Percentiles rank a stretch among this genome's conserved stretches.
Conservation (phyloP, 1,284 basidiomycete genomes). For the Moniliella sp. region DNA sequence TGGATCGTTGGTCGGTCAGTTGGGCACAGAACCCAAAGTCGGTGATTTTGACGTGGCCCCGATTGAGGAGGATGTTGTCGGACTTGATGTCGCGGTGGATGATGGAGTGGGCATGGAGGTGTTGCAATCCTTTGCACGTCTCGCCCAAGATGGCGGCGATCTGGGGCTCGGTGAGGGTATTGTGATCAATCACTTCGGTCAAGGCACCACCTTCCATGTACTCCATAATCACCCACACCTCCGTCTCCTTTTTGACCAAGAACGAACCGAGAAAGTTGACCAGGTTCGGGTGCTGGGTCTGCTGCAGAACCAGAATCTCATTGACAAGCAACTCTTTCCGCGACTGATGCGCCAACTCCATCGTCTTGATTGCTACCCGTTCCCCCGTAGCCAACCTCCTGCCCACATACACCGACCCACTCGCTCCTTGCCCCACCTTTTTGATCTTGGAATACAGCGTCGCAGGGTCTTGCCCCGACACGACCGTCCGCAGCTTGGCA, state of each 20-base stretch:
- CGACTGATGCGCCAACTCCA: conserved; percentile 86
- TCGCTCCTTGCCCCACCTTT: conserved; percentile 93
- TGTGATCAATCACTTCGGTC: conserved; percentile 94
- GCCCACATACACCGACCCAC: conserved; percentile 96
- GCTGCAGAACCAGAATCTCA: conserved; percentile 96
- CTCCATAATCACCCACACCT: conserved; percentile 99
- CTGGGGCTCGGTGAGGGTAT: conserved; percentile 45
- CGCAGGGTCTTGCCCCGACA: conserved; percentile 67
- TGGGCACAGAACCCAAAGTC: conserved; percentile 38
- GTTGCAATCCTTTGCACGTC: conserved; percentile 9
- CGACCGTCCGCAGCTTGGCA: conserved; percentile 79
- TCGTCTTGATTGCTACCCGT: conserved; percentile 96
- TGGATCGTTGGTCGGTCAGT: too few species aligned
- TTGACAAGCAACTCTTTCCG: conserved; percentile 94
- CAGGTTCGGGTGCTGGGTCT: conserved; percentile 91
- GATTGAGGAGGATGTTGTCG: conserved; percentile 17
- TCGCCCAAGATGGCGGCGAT: conserved; percentile 19
- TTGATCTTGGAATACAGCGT: conserved; percentile 82
- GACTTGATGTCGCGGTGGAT: conserved; percentile 17
- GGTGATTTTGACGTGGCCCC: conserved; percentile 15
- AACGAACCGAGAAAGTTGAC: conserved; percentile 91
- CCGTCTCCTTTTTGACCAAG: conserved; percentile 63
- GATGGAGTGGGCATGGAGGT: conserved; percentile 10
- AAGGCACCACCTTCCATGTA: conserved; percentile 92
- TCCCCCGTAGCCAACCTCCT: conserved; percentile 65